Conservation (phyloP, 305 asterid species). For the Solanum chacoense region DNA sequence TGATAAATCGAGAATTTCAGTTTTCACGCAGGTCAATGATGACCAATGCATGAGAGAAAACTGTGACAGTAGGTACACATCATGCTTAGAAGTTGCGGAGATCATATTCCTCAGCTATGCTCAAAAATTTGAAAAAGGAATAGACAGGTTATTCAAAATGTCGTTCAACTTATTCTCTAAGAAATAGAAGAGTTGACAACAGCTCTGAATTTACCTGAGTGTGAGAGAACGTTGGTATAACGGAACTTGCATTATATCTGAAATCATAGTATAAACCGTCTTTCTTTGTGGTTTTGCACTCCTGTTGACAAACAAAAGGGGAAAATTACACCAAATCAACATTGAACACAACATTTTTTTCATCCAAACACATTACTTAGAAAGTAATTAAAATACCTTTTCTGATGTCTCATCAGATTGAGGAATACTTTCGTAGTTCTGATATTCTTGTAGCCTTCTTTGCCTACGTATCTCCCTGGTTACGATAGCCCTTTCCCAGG, state of each 20-base stretch:
- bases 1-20: not conserved
- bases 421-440: not conserved
- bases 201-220: slow-evolving; percentile 47
- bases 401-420: not conserved
- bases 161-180: not conserved
- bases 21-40: slow-evolving; percentile 12
- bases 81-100: slow-evolving; percentile 29
- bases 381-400: not conserved
- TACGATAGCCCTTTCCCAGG: not conserved
- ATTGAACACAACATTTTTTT: not conserved
- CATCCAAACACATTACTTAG: not conserved
- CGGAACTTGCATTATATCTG: slow-evolving; percentile 68
- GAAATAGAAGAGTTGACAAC: not conserved
- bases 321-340: not conserved
- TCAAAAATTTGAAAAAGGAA: slow-evolving; percentile 15
- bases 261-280: slow-evolving; percentile 48
- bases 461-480: not conserved
- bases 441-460: not conserved
- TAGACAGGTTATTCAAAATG: not conserved
- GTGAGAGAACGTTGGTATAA: slow-evolving; percentile 71
- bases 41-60: slow-evolving; percentile 32
- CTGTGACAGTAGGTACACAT: slow-evolving; percentile 28
- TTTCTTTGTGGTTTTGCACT: slow-evolving; percentile 54
- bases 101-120: slow-evolving; percentile 29
- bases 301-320: slow-evolving; percentile 25